Evolutionary conservation across 2,329 filamentous ascomycete genomes (phyloP).

Genomic region (Proliferodiscus dingleyae): DNA sequence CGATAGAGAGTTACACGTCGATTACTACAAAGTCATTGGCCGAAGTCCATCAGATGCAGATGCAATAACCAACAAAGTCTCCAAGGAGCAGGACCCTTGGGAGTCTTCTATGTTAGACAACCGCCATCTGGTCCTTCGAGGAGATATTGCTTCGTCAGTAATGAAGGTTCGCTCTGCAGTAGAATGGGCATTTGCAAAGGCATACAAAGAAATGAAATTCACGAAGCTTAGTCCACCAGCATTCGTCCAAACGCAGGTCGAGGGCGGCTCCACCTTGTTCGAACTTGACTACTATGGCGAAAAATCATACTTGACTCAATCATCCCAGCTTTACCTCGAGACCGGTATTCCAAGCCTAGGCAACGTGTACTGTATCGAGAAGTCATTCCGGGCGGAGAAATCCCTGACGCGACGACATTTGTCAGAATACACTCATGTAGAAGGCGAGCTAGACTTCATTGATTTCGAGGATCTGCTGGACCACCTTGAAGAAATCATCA

Average conservation of each 20-base stretch:
- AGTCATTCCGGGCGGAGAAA: conserved; percentile 98
- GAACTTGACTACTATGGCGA: conserved; percentile 62
- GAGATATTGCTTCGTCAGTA: conserved; percentile 62
- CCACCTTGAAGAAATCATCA: conserved; percentile 74
- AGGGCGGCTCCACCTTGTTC: conserved; percentile 62
- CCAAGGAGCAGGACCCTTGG: conserved; percentile 59
- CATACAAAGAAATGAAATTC: conserved; percentile 59
- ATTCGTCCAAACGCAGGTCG: conserved; percentile 82
- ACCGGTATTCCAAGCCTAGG: conserved; percentile 86
- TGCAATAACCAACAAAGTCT: conserved; percentile 68
- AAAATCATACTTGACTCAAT: conserved; percentile 90
- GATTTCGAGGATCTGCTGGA: conserved; percentile 81
- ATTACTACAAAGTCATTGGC: conserved; percentile 66
- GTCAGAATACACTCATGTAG: conserved; percentile 94
- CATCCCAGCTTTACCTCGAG: conserved; percentile 95
- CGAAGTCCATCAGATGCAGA: conserved; percentile 68
- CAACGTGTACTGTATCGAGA: conserved; percentile 96
- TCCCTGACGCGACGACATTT: conserved; percentile 89
- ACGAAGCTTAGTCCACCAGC: conserved; percentile 70
- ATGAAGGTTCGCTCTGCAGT: conserved; percentile 68
- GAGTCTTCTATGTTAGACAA: conserved; percentile 50
- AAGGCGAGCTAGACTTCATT: conserved; percentile 96
- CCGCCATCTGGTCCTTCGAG: conserved; percentile 66
- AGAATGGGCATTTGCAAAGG: conserved; percentile 61
- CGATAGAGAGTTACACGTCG: conserved; percentile 66